Conservation (phyloP, 495 filamentous ascomycete genomes). For the Penicillium paxilli region DNA sequence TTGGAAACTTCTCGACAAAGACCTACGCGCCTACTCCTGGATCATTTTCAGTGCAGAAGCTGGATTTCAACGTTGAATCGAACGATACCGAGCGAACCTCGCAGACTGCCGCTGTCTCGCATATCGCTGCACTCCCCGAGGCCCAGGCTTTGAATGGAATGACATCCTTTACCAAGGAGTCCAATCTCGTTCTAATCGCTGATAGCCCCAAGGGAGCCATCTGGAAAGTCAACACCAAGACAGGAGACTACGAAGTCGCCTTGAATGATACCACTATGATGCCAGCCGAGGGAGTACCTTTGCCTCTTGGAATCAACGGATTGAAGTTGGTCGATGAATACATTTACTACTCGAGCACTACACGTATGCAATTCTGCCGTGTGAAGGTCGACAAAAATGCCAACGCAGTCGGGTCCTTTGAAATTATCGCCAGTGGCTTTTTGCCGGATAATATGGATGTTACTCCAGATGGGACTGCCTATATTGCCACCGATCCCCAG, state of each 20-base stretch:
- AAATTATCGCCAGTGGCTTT: constrained; percentile 31
- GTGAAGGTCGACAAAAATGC: constrained; percentile 29
- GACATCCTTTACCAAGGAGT: constrained; percentile 23
- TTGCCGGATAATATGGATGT: constrained; percentile 35
- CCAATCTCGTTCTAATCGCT: constrained; percentile 35
- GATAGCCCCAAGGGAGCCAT: constrained; percentile 36
- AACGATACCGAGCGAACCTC: neutral
- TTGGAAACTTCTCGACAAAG: constrained; percentile 34
- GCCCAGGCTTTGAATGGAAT: constrained; percentile 43
- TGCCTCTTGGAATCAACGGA: constrained; percentile 42
- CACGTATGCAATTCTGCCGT: constrained; percentile 31
- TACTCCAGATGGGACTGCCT: constrained; percentile 35
- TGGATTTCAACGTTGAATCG: constrained; percentile 29
- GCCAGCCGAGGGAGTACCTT: constrained; percentile 18
- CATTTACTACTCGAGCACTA: constrained; percentile 42
- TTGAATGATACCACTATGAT: constrained; percentile 27
- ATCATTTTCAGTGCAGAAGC: constrained; percentile 38
- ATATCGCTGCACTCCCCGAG: constrained; percentile 37
- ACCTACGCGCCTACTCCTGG: constrained; percentile 28
- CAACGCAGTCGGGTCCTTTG: constrained; percentile 22
- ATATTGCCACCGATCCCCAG: constrained; percentile 32
- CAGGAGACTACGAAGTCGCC: constrained; percentile 31
- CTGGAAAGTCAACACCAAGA: constrained; percentile 32
- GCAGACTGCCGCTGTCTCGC: constrained; percentile 5
- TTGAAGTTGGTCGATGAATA: constrained; percentile 27